Percentiles rank a stretch among this genome's conserved stretches.
Evolutionary conservation across 352 stramenopile species (phyloP).

Genomic region (Hyaloperonospora brassicae): DNA sequence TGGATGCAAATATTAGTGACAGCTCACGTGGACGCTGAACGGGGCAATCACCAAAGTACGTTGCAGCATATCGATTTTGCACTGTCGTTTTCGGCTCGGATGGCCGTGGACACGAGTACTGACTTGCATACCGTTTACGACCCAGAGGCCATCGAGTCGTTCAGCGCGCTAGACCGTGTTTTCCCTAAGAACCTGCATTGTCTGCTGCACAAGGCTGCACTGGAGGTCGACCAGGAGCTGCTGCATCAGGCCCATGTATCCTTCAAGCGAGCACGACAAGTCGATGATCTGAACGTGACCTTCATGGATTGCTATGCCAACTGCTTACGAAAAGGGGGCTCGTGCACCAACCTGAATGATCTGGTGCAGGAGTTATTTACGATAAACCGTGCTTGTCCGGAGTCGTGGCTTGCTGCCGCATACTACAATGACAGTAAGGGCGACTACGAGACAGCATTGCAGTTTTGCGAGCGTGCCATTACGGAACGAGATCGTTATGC

Average conservation of each 20-base stretch:
- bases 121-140: background rate
- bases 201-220: constrained; percentile 38
- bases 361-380: constrained; percentile 67
- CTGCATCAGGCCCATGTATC: constrained; percentile 46
- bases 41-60: constrained; percentile 36
- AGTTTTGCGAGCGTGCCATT: constrained; percentile 68
- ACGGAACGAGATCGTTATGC: constrained; percentile 30
- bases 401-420: constrained; percentile 66
- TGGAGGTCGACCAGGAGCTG: constrained; percentile 60
- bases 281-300: constrained; percentile 52
- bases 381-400: constrained; percentile 40
- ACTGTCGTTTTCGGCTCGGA: background rate
- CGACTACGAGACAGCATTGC: constrained; percentile 56
- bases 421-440: constrained; percentile 71
- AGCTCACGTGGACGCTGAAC: constrained; percentile 43
- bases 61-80: background rate
- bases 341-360: constrained; percentile 46
- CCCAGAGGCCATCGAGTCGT: constrained; percentile 32
- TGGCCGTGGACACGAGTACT: background rate
- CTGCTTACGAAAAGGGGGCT: constrained; percentile 39
- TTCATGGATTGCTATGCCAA: constrained; percentile 63
- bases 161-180: constrained; percentile 31
- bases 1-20: constrained; percentile 58
- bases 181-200: constrained; percentile 68
- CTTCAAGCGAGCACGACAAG: constrained; percentile 49